phyloP scores from a whole-genome alignment of 805 yeast species.

The Cyberlindnera samutprakarnensis region DNA sequence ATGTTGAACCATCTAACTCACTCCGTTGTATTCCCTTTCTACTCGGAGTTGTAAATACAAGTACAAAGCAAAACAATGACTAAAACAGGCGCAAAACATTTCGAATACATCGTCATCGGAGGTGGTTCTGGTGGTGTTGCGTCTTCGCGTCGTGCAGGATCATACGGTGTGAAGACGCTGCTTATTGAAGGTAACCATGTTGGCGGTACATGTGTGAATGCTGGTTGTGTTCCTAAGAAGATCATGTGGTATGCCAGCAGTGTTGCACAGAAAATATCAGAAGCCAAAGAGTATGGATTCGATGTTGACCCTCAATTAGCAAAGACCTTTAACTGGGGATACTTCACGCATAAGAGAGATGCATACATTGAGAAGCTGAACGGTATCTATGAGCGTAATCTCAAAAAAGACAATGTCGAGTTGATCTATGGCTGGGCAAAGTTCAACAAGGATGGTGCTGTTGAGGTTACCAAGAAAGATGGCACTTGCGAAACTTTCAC shows the following conservation, averaged over 20 bases:
- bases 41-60: no score
- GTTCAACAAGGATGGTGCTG: conserved; percentile 61
- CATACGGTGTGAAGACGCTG: conserved; percentile 82
- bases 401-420: conserved; percentile 85
- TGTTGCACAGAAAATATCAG: conserved; percentile 63
- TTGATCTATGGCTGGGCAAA: conserved; percentile 80
- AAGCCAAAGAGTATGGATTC: conserved; percentile 82
- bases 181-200: conserved; percentile 73
- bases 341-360: conserved; percentile 81
- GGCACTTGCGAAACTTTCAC: conserved; percentile 51
- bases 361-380: conserved; percentile 83
- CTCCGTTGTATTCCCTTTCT: no score
- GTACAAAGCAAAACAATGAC: no score
- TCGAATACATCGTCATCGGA: conserved; percentile 91
- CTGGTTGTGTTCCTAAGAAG: conserved; percentile 98
- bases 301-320: conserved; percentile 45
- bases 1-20: no score
- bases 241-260: conserved; percentile 98
- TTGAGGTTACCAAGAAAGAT: conserved; percentile 69
- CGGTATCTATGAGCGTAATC: conserved; percentile 87
- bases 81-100: conserved; percentile 50
- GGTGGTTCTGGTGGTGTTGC: conserved; percentile 99
- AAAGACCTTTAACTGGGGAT: conserved; percentile 72
- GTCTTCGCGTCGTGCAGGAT: conserved; percentile 94
- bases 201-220: conserved; percentile 99